Conservation (phyloP, 2,329 filamentous ascomycete species). For the Pseudocercospora cruenta region DNA sequence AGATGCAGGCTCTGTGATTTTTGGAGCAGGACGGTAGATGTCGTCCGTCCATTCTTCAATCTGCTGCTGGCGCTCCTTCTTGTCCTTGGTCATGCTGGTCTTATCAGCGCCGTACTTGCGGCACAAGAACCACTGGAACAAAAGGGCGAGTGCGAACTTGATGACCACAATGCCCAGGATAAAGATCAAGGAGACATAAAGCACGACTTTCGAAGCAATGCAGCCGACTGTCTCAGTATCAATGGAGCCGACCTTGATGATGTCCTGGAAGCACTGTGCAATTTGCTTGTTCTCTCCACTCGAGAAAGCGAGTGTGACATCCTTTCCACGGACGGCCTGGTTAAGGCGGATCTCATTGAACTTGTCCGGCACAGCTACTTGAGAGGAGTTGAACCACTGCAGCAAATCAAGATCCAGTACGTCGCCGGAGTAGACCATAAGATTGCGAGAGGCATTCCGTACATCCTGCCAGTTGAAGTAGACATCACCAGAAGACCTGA, state of each 20-base stretch:
- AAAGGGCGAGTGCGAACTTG: conserved; percentile 84
- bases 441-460: conserved; percentile 82
- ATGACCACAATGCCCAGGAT: conserved; percentile 85
- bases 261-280: conserved; percentile 86
- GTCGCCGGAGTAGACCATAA: conserved; percentile 91
- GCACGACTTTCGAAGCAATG: conserved; percentile 94
- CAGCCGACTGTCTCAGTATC: conserved; percentile 96
- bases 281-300: conserved; percentile 75
- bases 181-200: conserved; percentile 89
- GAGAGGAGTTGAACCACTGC: conserved; percentile 81
- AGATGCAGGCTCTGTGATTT: conserved; percentile 71
- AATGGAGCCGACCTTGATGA: conserved; percentile 92
- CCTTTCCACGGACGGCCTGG: conserved; percentile 73
- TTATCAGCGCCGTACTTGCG: conserved; percentile 81
- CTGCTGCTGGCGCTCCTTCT: conserved; percentile 83
- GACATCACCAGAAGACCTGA: conserved; percentile 77
- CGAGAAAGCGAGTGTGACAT: conserved; percentile 88
- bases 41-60: conserved; percentile 99
- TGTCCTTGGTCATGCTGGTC: conserved; percentile 79
- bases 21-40: conserved; percentile 88
- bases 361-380: conserved; percentile 73
- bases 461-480: conserved; percentile 97
- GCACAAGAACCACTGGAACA: conserved; percentile 97
- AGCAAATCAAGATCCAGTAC: conserved; percentile 89
- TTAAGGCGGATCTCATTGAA: conserved; percentile 81